phyloP scores from a whole-genome alignment of 306 rosid species.

The Sicyos baderoa region DNA sequence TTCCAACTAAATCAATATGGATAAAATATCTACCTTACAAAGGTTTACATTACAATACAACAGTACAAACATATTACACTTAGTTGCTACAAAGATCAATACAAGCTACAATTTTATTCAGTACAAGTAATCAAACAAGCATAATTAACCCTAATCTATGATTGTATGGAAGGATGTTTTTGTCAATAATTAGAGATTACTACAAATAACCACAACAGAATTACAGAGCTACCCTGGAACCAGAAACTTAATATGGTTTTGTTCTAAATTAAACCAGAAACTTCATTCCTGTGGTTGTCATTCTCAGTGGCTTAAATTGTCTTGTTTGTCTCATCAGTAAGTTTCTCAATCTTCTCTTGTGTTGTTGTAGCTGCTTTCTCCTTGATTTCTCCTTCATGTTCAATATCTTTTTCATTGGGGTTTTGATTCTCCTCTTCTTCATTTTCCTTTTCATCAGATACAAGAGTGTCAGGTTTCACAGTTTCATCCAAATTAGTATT shows the following conservation, averaged over 20 bases:
- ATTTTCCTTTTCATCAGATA: slow-evolving; percentile 29
- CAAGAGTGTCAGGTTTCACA: slow-evolving; percentile 26
- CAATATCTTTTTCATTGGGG: slow-evolving; percentile 26
- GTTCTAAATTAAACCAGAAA: slow-evolving; percentile 7
- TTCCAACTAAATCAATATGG: slow-evolving; percentile 10
- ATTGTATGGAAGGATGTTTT: slow-evolving; percentile 25
- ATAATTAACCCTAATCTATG: slow-evolving; percentile 51
- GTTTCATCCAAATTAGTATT: slow-evolving; percentile 29
- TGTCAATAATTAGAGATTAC: slow-evolving; percentile 58
- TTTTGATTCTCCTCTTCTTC: slow-evolving; percentile 36
- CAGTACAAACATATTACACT: slow-evolving; percentile 51
- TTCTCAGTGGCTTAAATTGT: slow-evolving; percentile 43
- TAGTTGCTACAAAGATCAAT: slow-evolving; percentile 38
- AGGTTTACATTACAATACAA: slow-evolving; percentile 35
- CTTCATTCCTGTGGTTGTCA: slow-evolving; percentile 34
- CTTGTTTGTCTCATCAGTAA: slow-evolving; percentile 40
- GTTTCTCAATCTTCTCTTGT: slow-evolving; percentile 29
- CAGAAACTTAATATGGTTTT: slow-evolving; percentile 23
- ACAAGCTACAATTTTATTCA: slow-evolving; percentile 42
- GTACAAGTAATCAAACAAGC: slow-evolving; percentile 26
- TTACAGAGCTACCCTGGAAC: slow-evolving; percentile 39
- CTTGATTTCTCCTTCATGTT: slow-evolving; percentile 16
- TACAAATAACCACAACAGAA: slow-evolving; percentile 41
- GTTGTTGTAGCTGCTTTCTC: slow-evolving; percentile 28
- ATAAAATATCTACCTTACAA: slow-evolving; percentile 25